Base-by-base conservation (phyloP, 192 early-diverging fungal species). In the Paraglomus occultum region DNA sequence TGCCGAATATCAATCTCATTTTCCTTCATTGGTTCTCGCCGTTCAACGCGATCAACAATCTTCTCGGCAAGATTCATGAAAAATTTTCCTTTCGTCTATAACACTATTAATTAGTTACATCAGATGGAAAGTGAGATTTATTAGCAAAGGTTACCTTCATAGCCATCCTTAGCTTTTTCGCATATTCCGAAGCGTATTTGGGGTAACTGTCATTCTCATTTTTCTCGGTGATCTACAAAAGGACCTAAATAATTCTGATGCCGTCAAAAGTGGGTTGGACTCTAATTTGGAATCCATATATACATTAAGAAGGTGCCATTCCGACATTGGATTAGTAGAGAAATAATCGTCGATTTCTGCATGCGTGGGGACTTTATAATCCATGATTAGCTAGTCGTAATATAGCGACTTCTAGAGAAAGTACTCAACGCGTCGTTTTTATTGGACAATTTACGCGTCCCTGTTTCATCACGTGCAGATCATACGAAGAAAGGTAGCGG, bases 211-310 rank as follows among this genome's bases (percentile, higher is more conserved):
- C 46, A 31, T 40, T 58, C 55, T 58, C 55, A 31, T 58, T 58
- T 58, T 39, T 63, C 46, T 63, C 61, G 20, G 61, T 49, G 20
- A 63, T 40, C 46, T 48, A 48, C 61, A 63, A 48, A 63, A 49
- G 46, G 44, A 48, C 61, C 61, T 63, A 63, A 48, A 63, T 63
- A 63, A 63, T 48, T 48, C 61, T 64, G 46, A 23, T 64, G 46
- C 61, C 23, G 46, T 63, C 23, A 42, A 22, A 20, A 63, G 9
- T 63, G 17, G 61, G 45, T 39, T 48, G 61, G 23, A 20, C 61
- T 63, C 61, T 63, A 63, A 63, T 23, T 63, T 63, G 61, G 39
- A 63, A 63, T 63, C 31, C 39, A 63, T 63, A 63, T 63, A 63
- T 40, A 48, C 46, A 63, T 63, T 48, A 6, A 63, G 39, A 63